Conservation (phyloP, 169 alveolate species). For the Perkinsus olseni region DNA sequence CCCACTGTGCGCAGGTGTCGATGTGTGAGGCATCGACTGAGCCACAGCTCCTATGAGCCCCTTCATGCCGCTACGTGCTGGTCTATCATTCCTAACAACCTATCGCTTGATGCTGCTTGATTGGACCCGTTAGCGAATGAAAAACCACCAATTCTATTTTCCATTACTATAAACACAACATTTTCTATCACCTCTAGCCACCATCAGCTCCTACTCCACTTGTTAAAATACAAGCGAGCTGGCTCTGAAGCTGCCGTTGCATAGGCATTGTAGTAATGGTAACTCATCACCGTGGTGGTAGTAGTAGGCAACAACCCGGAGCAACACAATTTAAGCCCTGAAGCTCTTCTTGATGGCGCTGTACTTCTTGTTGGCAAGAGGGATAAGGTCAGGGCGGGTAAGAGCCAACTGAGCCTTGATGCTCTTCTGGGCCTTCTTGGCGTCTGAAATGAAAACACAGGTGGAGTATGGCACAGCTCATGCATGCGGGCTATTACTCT, state of each 20-base stretch:
- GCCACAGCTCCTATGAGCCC: no score
- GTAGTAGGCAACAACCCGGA: background rate
- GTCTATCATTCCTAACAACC: no score
- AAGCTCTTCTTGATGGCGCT: slow-evolving; percentile 3
- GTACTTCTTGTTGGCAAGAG: slow-evolving; percentile 3
- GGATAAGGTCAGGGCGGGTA: background rate
- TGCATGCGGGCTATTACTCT: background rate
- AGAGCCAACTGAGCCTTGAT: slow-evolving; percentile 1
- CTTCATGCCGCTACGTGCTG: no score
- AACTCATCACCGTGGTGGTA: background rate
- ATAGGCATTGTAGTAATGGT: background rate
- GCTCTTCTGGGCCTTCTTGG: background rate
- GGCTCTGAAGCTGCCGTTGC: background rate
- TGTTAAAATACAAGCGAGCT: background rate
- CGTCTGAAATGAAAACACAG: background rate
- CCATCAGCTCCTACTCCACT: background rate
- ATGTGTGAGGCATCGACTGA: no score
- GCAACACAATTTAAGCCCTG: background rate
- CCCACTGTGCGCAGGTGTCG: no score
- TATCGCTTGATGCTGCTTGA: no score
- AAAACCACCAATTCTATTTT: no score
- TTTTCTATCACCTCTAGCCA: background rate
- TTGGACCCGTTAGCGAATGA: no score
- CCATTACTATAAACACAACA: background rate
- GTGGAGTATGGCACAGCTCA: background rate